Conservation (phyloP, 306 rosid species). For the Dalbergia cochinchinensis region DNA sequence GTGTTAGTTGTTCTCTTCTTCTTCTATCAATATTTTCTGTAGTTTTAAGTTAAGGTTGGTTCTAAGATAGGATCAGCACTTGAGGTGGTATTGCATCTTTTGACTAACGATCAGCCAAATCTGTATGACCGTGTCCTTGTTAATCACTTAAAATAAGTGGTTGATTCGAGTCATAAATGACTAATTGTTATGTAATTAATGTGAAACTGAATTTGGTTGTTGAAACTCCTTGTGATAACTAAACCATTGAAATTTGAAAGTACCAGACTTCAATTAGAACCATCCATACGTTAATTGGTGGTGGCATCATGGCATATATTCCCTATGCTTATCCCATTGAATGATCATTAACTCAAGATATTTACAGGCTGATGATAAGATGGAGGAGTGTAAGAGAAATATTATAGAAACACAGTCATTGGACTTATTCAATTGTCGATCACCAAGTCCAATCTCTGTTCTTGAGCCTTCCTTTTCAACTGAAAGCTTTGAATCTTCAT, state of each 20-base stretch:
- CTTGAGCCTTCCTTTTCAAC: slow-evolving; percentile 73
- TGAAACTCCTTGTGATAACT: background rate
- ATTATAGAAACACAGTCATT: slow-evolving; percentile 47
- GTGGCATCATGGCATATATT: slow-evolving; percentile 8
- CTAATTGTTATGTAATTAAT: slow-evolving; percentile 10
- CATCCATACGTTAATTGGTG: background rate
- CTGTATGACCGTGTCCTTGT: background rate
- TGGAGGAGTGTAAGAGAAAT: slow-evolving; percentile 52
- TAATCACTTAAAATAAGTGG: background rate
- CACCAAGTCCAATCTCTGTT: slow-evolving; percentile 79
- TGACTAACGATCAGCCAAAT: background rate
- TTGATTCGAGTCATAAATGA: background rate
- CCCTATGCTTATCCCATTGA: slow-evolving; percentile 16
- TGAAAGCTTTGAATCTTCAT: slow-evolving; percentile 69
- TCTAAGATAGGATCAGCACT: background rate
- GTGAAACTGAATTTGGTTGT: background rate
- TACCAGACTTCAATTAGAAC: slow-evolving; percentile 18
- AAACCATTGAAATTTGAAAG: background rate
- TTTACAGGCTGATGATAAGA: slow-evolving; percentile 53
- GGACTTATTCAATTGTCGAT: slow-evolving; percentile 48
- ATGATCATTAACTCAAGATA: slow-evolving; percentile 7
- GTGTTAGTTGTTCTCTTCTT: background rate
- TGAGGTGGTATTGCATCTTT: slow-evolving; percentile 1
- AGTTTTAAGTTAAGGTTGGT: background rate
- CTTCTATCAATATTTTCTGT: background rate